Evolutionary conservation across 2,329 filamentous ascomycete genomes (phyloP), one percentile per base, ranked within the genome.

Genomic region (Talaromyces sp.): DNA sequence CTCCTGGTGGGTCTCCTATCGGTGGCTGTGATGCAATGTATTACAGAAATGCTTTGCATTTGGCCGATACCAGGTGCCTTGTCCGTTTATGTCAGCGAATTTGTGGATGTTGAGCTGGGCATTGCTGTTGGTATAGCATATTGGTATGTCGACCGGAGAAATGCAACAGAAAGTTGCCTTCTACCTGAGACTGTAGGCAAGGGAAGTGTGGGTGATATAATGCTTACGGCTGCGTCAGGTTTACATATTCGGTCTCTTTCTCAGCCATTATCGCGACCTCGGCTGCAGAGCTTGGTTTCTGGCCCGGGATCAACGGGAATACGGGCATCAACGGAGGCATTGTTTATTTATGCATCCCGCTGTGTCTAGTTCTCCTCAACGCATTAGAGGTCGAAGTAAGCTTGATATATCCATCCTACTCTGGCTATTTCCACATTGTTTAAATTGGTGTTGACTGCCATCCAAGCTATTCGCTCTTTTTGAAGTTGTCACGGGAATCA

Each of bases 31-130:
- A 77, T 77, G 75, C 74, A 77, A 60, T 71, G 74, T n/a, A 67
- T 77, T 25, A 69, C 69, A 25, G 75, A 77, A 57, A 70, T 77
- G 67, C 68, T 77, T 2, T 67, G 69, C 6, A 66, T 73, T 27
- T 77, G 73, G 72, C 74, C 75, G 0, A 72, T 75, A 9, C 69
- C 75, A 6, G 75, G 75, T 53, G 72, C 74, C 1, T 61, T 76
- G 30, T 68, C 72, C 15, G 70, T 75, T 36, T 77, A 73, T 49
- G 71, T 76, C 5, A 64, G 69, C 15, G 66, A 67, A 19, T 76
- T 76, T 60, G 72, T 77, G 15, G 75, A 77, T 55, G 66, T 67
- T 49, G 74, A 77, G 33, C 56, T 77, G 13, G 74, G 72, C 0
- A 70, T 70, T n/a, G 67, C 71, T 6, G 68, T 75, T 9, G 73